Evolutionary conservation across 495 filamentous ascomycete genomes (phyloP), one percentile per base, ranked within the genome.

Genomic region (Penicillium lagena): DNA sequence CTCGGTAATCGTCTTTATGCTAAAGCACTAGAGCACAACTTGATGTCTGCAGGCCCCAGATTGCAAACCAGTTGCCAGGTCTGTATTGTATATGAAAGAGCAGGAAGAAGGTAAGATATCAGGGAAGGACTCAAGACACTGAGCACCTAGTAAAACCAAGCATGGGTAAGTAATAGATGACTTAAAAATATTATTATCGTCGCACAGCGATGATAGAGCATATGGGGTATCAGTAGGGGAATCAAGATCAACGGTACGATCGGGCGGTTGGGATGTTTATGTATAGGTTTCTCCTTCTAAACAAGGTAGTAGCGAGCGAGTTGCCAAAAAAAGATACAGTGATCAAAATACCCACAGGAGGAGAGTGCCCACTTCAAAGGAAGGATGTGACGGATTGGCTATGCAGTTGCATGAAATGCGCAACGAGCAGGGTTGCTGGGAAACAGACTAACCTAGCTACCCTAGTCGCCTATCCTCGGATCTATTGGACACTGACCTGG

Each of bases 381-480:
- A 43, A 35, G 4, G 40, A 43, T 43, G 40, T 43, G 40, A 43
- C 40, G 31, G 29, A 43, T 43, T 43, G 29, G 12, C 30, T 43
- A 43, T 43, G 32, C 30, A 33, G 17, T 43, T 43, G 40, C 40
- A 43, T 35, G 30, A 34, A 10, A 31, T n/a, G n/a, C n/a, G n/a
- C n/a, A n/a, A n/a, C 40, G 40, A 43, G 30, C 11, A 17, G 40
- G 40, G 30, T 29, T 35, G 31, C 28, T n/a, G 13, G 30, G 15
- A 32, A 43, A 36, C 7, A 27, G 32, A 12, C 33, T 30, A 43
- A 11, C 11, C 30, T 7, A 32, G 30, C 11, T 32, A 32, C 30
- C 30, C 30, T 11, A 32, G 30, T 11, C 30, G 30, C 11, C 7
- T 7, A 32, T 32, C n/a, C n/a, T n/a, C n/a, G n/a, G n/a, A n/a